Evolutionary conservation across 2,329 filamentous ascomycete species (phyloP).

Genomic region (Colletotrichum aenigma): DNA sequence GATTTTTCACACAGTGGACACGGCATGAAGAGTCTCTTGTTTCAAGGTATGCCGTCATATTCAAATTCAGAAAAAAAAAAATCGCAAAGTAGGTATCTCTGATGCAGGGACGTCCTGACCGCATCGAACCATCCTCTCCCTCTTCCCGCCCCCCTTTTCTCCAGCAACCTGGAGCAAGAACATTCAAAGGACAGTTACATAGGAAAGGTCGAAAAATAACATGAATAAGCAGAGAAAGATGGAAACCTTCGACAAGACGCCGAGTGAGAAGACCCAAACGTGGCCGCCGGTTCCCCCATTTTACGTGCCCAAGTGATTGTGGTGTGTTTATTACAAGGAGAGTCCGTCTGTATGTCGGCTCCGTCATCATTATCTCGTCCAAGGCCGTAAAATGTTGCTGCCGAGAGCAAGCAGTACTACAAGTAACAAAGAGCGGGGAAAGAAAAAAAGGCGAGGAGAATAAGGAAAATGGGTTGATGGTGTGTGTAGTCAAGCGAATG

Average conservation of each 20-base stretch:
- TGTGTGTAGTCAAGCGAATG: not conserved
- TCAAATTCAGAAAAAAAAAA: not conserved
- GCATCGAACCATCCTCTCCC: not conserved
- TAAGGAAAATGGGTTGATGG: not conserved
- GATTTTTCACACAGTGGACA: not conserved
- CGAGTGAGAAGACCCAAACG: not conserved
- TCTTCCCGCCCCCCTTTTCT: not conserved
- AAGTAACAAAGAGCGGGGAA: not conserved
- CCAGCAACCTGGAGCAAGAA: not conserved
- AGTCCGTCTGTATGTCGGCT: not conserved
- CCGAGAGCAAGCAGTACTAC: not conserved
- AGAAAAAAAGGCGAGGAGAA: not conserved
- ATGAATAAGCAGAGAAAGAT: not conserved
- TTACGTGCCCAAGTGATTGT: not conserved
- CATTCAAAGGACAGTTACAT: not conserved
- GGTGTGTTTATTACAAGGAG: conserved; percentile 2
- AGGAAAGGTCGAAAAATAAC: not conserved
- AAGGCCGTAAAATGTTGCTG: conserved; percentile 1
- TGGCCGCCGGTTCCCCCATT: not conserved
- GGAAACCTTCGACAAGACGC: not conserved
- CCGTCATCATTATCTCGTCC: conserved; percentile 16
- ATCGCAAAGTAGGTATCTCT: not conserved
- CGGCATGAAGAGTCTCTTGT: not conserved
- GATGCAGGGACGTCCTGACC: not conserved
- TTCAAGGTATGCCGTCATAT: not conserved